Percentiles rank a stretch among this genome's conserved stretches.
phyloP scores from a whole-genome alignment of 2,329 filamentous ascomycete genomes.

The Emergomyces orientalis region DNA sequence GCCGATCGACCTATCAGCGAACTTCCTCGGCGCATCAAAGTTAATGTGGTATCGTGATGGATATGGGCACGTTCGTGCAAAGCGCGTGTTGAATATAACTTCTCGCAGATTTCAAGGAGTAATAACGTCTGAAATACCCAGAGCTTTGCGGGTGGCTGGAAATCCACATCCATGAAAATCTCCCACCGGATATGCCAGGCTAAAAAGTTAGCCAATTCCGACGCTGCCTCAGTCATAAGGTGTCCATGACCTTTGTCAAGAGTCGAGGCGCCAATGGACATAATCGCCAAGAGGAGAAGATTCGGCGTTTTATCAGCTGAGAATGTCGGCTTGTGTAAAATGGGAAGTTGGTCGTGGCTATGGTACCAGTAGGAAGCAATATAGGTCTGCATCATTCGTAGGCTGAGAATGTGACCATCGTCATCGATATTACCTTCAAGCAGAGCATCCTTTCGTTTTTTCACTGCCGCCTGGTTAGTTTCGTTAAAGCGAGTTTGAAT shows the following conservation, averaged over 20 bases:
- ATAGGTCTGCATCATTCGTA: slow-evolving; percentile 93
- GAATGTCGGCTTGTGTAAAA: slow-evolving; percentile 90
- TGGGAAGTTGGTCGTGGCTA: slow-evolving; percentile 88
- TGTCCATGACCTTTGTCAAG: slow-evolving; percentile 72
- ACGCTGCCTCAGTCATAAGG: slow-evolving; percentile 64
- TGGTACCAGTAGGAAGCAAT: slow-evolving; percentile 90
- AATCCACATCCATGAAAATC: slow-evolving; percentile 84
- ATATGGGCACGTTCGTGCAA: slow-evolving; percentile 93
- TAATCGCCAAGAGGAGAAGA: slow-evolving; percentile 74
- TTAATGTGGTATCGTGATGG: slow-evolving; percentile 90
- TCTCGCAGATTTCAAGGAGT: slow-evolving; percentile 87
- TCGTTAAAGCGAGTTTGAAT: slow-evolving; percentile 77
- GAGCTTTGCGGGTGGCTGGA: slow-evolving; percentile 81
- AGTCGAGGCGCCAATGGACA: slow-evolving; percentile 84
- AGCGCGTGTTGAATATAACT: slow-evolving; percentile 89
- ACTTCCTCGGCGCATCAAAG: slow-evolving; percentile 85
- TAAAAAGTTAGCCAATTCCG: slow-evolving; percentile 77
- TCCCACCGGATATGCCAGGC: slow-evolving; percentile 94
- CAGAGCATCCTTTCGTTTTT: slow-evolving; percentile 65
- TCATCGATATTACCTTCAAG: slow-evolving; percentile 66
- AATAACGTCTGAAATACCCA: slow-evolving; percentile 93
- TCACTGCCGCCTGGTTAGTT: slow-evolving; percentile 61
- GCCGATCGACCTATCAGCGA: slow-evolving; percentile 80
- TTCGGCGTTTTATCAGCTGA: slow-evolving; percentile 78
- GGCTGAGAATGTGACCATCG: slow-evolving; percentile 58